Base-by-base conservation (phyloP, 371 early-diverging fungal species). In the Gilbertella persicaria region DNA sequence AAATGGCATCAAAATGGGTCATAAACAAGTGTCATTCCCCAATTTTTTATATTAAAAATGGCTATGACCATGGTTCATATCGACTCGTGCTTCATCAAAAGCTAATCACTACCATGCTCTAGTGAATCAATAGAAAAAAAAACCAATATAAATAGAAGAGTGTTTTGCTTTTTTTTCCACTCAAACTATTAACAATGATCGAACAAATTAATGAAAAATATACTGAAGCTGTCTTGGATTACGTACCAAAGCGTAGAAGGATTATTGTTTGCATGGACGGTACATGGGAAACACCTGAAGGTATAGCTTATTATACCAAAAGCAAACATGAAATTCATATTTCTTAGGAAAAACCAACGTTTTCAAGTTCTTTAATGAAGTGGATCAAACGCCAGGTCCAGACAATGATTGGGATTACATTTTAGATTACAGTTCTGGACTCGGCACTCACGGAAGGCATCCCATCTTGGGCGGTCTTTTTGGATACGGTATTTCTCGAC, bases 221-320 rank as follows among this genome's bases (percentile, higher is more conserved):
- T 9, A 33, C 33, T 6, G 33, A 33, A 33, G 33, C 13, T 2
- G 13, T 33, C 10, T 2, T 12, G 13, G 33, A 13, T 9, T 13
- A 8, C 13, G 33, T 10, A 5, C 33, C 33, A 24, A 50, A 33
- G 26, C 58, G 33, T 5, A 55, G 68, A 30, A 44, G 73, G 16
- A 58, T 73, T 14, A 64, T 73, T 21, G 62, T 61, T 9, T 73
- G 69, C 46, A 24, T 73, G 55, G 73, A 73, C 39, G 69, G 73
- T 10, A 73, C 73, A 24, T 73, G 73, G 73, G 69, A 73, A 28
- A 59, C 62, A 8, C 67, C 73, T 13, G 43, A 58, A 60, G 69
- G 73, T 69, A 51, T 10, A 23, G 14, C 3, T 16, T 41, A 20
- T 5, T 23, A 25, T 1, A 33, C 29, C 30, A 19, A 1, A 45